Evolutionary conservation across 768 basidiomycete genomes (phyloP).

Genomic region (Pisolithus marmoratus): DNA sequence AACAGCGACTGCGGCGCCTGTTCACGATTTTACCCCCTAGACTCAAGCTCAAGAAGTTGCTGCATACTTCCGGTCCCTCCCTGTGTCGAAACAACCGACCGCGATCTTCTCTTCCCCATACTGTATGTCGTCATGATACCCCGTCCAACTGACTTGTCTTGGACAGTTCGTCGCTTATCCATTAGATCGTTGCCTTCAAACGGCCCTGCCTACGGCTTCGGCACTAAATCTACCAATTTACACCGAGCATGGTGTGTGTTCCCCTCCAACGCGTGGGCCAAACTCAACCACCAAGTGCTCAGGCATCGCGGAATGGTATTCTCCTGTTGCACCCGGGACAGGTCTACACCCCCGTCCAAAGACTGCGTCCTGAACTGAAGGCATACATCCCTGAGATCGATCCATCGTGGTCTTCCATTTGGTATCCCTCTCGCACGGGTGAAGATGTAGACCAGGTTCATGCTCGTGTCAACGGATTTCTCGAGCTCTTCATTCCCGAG

Average conservation of each 20-base stretch:
- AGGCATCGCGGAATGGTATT: conserved; percentile 80
- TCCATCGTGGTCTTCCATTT: conserved; percentile 56
- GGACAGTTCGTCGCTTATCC: not conserved
- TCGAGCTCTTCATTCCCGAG: conserved; percentile 45
- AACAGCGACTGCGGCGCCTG: not conserved
- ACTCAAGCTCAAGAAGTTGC: conserved; percentile 72
- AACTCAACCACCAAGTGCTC: not conserved
- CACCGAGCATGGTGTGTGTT: conserved; percentile 64
- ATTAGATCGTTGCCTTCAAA: conserved; percentile 90
- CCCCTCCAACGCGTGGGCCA: not conserved
- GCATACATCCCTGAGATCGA: conserved; percentile 51
- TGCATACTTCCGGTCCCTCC: conserved; percentile 55
- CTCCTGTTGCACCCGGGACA: conserved; percentile 57
- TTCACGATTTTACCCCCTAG: conserved; percentile 25
- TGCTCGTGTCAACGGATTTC: conserved; percentile 48
- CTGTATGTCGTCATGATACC: conserved; percentile 40
- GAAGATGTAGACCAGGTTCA: conserved; percentile 64
- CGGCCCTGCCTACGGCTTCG: conserved; percentile 56
- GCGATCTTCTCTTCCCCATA: conserved; percentile 83
- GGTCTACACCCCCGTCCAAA: conserved; percentile 75
- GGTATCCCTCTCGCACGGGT: conserved; percentile 67
- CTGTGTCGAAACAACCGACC: conserved; percentile 62
- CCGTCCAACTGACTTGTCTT: not conserved
- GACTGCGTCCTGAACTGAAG: conserved; percentile 46
- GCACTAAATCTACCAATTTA: conserved; percentile 64